Evolutionary conservation across 805 yeast genomes (phyloP).

Genomic region (Cyberlindnera sargentensis): DNA sequence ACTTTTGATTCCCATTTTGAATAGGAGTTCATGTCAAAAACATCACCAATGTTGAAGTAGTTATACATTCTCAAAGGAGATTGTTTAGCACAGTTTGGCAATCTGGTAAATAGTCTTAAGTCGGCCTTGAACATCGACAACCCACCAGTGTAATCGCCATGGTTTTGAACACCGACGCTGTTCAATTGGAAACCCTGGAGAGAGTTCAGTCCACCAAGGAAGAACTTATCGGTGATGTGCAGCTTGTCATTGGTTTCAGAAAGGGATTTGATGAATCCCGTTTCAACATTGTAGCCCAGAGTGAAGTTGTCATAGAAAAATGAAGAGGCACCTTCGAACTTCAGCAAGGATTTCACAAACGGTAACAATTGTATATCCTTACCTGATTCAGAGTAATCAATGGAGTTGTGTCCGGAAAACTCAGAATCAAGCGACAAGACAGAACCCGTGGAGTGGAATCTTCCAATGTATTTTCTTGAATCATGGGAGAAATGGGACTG

Average conservation of each 20-base stretch:
- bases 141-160: slow-evolving; percentile 51
- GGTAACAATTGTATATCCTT: slow-evolving; percentile 25
- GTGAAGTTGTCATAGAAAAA: slow-evolving; percentile 40
- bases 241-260: slow-evolving; percentile 30
- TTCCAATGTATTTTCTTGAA: slow-evolving; percentile 33
- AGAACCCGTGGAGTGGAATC: slow-evolving; percentile 42
- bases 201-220: slow-evolving; percentile 59
- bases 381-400: slow-evolving; percentile 20
- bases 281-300: slow-evolving; percentile 35
- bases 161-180: slow-evolving; percentile 46
- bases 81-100: slow-evolving; percentile 40
- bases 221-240: slow-evolving; percentile 65
- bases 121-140: slow-evolving; percentile 43
- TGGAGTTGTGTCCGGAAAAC: slow-evolving; percentile 25
- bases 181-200: slow-evolving; percentile 60
- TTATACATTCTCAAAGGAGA: slow-evolving; percentile 55
- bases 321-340: slow-evolving; percentile 29
- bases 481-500: slow-evolving; percentile 35
- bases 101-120: slow-evolving; percentile 40
- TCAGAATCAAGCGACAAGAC: slow-evolving; percentile 38
- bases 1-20: slow-evolving; percentile 14
- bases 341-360: slow-evolving; percentile 16
- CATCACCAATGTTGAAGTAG: slow-evolving; percentile 55
- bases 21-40: slow-evolving; percentile 20
- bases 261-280: slow-evolving; percentile 39